Conservation (phyloP, 1,284 basidiomycete genomes). For the Meira nashicola region DNA sequence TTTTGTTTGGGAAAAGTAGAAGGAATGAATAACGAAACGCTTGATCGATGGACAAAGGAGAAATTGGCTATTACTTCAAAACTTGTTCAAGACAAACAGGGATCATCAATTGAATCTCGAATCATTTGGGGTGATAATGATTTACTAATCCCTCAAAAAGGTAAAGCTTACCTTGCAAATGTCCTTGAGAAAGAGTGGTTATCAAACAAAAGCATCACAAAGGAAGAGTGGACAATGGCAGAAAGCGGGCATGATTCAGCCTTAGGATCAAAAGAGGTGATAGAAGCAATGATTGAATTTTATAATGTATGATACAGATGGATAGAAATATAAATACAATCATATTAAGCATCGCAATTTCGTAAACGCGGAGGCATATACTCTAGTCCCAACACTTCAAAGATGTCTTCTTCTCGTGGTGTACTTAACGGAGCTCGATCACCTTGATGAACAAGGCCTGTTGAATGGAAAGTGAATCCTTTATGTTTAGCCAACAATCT, state of each 20-base stretch:
- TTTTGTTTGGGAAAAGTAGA: neutral
- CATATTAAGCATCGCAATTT: slow-evolving; percentile 36
- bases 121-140: neutral
- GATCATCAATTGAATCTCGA: neutral
- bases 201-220: neutral
- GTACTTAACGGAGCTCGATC: slow-evolving; percentile 26
- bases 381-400: slow-evolving; percentile 17
- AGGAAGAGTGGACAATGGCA: neutral
- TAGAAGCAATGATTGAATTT: neutral
- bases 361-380: slow-evolving; percentile 37
- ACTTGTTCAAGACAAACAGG: neutral
- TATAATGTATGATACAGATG: neutral
- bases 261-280: neutral
- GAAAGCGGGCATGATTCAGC: neutral
- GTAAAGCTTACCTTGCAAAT: neutral
- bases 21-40: neutral
- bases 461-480: slow-evolving; percentile 33
- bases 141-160: neutral
- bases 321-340: neutral
- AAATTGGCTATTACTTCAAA: neutral
- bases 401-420: slow-evolving; percentile 24
- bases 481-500: slow-evolving; percentile 26
- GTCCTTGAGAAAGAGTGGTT: neutral
- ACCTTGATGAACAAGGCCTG: slow-evolving; percentile 23
- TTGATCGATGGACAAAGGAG: neutral